These are phyloP conservation scores for Pseudopyricularia javanii DNA, from an alignment of 2,329 filamentous ascomycete genomes.

Conservation along the genomic window DNA sequence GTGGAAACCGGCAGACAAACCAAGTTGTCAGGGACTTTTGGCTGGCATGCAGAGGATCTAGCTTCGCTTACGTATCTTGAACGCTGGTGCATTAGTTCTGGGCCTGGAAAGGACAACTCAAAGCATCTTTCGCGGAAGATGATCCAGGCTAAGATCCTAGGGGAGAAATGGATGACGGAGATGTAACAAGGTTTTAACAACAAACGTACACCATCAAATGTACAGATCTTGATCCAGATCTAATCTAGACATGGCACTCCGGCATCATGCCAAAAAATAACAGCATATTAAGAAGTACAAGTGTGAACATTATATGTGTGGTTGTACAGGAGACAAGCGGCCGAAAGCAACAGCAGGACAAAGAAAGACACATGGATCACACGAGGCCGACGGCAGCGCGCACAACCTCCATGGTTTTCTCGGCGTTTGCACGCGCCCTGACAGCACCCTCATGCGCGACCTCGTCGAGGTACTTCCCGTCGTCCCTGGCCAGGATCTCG, in stretches of 20 bases:
- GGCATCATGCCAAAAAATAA: background rate
- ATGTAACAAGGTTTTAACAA: background rate
- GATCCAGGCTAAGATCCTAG: background rate
- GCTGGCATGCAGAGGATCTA: slow-evolving; percentile 51
- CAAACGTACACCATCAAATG: background rate
- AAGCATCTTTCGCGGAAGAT: background rate
- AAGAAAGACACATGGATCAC: background rate
- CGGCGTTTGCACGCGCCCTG: slow-evolving; percentile 50
- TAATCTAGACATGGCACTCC: background rate
- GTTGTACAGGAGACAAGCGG: background rate
- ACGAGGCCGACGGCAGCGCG: slow-evolving; percentile 37
- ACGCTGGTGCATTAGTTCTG: background rate
- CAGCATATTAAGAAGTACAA: background rate
- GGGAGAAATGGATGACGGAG: background rate
- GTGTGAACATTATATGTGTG: background rate
- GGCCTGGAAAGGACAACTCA: background rate
- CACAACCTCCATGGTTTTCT: slow-evolving; percentile 41
- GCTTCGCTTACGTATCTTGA: slow-evolving; percentile 48
- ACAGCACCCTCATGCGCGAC: slow-evolving; percentile 45
- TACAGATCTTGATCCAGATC: background rate
- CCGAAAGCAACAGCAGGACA: background rate
- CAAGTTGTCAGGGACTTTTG: slow-evolving; percentile 61
- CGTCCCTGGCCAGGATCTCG: slow-evolving; percentile 26
- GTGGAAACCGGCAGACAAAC: slow-evolving; percentile 53
- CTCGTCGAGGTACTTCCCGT: slow-evolving; percentile 27